Evolutionary conservation across 192 early-diverging fungal genomes (phyloP).

Genomic region (Martensiomyces pterosporus): DNA sequence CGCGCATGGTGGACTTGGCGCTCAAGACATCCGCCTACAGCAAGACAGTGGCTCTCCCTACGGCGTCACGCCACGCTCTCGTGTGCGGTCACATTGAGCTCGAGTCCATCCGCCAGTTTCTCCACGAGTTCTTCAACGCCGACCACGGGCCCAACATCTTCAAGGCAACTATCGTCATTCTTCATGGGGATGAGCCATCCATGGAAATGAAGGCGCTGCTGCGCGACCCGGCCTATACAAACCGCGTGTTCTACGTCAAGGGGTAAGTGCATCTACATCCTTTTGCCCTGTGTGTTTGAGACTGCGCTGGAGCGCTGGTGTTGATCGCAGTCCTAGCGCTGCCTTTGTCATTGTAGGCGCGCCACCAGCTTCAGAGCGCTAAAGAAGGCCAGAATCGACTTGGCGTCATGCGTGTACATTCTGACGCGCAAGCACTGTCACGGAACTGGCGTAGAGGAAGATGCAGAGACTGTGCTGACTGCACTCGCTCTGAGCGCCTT

Average conservation of each 20-base stretch:
- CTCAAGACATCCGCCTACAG: conserved; percentile 37
- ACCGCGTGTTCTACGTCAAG: conserved; percentile 49
- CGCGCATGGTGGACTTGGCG: conserved; percentile 35
- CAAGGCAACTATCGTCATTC: conserved; percentile 34
- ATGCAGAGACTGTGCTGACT: conserved; percentile 40
- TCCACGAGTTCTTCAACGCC: conserved; percentile 49
- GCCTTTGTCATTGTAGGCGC: conserved; percentile 8
- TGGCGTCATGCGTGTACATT: conserved; percentile 49
- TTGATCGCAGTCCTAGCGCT: not conserved
- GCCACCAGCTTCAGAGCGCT: conserved; percentile 41
- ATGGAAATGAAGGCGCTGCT: conserved; percentile 45
- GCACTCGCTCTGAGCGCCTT: conserved; percentile 42
- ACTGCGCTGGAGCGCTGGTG: too few relatives aligned
- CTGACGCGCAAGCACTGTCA: conserved; percentile 33
- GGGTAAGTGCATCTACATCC: conserved; percentile 28
- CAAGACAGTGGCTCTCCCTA: conserved; percentile 28
- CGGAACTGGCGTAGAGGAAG: conserved; percentile 30
- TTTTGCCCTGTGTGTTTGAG: too few relatives aligned
- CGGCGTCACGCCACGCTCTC: conserved; percentile 31
- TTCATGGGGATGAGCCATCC: conserved; percentile 31
- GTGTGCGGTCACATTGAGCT: conserved; percentile 43
- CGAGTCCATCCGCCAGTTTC: conserved; percentile 36
- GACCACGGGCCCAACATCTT: conserved; percentile 49
- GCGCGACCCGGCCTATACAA: conserved; percentile 29
- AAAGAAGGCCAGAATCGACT: conserved; percentile 25